Evolutionary conservation across 176 grass and related monocot genomes (phyloP).

Genomic region (Oryza punctata): DNA sequence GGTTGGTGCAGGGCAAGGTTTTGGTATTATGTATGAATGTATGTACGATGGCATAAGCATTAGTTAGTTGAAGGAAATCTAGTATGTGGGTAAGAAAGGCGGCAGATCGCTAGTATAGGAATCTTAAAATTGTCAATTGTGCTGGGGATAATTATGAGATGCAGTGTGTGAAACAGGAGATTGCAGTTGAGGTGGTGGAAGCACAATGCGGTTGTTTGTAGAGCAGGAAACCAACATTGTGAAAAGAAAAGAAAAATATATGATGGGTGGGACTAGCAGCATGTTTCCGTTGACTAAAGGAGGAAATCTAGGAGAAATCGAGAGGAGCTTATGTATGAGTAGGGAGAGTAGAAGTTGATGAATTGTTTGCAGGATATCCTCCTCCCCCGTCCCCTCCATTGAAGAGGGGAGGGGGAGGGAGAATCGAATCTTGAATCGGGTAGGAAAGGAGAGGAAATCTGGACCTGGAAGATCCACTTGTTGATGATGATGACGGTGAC

Average conservation of each 20-base stretch:
- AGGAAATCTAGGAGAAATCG: background rate
- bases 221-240: background rate
- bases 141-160: too few species aligned
- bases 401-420: too few species aligned
- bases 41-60: background rate
- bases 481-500: constrained; percentile 98
- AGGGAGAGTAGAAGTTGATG: background rate
- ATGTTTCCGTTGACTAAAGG: background rate
- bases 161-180: background rate
- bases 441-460: background rate
- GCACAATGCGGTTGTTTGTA: background rate
- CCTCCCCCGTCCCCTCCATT: too few species aligned
- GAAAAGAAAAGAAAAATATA: background rate
- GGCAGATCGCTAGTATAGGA: background rate
- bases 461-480: constrained; percentile 99
- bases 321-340: background rate
- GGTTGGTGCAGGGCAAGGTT: too few species aligned
- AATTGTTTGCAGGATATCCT: background rate
- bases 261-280: background rate
- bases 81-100: background rate
- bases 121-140: background rate
- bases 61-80: background rate
- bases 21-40: too few species aligned
- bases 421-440: background rate
- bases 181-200: background rate